phyloP scores from a whole-genome alignment of 495 filamentous ascomycete species.

The Cercophora sp. region DNA sequence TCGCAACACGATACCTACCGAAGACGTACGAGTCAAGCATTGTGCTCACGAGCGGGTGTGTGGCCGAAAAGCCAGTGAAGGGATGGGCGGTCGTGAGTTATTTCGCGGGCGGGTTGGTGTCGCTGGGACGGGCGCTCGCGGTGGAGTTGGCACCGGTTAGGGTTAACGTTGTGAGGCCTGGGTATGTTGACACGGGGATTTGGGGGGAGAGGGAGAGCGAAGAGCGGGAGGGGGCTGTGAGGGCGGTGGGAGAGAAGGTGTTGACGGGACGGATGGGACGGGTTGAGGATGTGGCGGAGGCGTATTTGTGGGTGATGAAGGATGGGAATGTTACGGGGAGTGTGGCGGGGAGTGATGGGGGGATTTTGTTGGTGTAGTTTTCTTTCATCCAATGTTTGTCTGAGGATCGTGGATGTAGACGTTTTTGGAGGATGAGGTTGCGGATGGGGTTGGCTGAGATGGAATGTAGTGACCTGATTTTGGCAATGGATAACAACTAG shows the following conservation, averaged over 20 bases:
- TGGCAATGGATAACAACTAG: no score
- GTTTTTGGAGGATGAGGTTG: not conserved
- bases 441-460: not conserved
- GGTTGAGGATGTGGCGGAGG: slow-evolving; percentile 59
- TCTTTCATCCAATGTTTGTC: not conserved
- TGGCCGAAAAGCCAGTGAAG: slow-evolving; percentile 40
- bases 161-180: slow-evolving; percentile 57
- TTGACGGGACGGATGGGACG: slow-evolving; percentile 45
- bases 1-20: slow-evolving; percentile 42
- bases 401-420: no score
- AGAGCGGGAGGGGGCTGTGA: slow-evolving; percentile 27
- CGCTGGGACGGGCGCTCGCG: slow-evolving; percentile 50
- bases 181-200: slow-evolving; percentile 49
- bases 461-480: no score
- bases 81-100: slow-evolving; percentile 45
- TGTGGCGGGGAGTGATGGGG: slow-evolving; percentile 17
- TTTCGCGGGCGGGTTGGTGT: slow-evolving; percentile 34
- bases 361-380: slow-evolving; percentile 11
- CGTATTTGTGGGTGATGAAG: slow-evolving; percentile 62
- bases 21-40: slow-evolving; percentile 40
- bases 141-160: slow-evolving; percentile 55
- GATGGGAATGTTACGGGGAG: slow-evolving; percentile 35
- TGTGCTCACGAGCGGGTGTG: slow-evolving; percentile 51
- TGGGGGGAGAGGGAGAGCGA: slow-evolving; percentile 32
- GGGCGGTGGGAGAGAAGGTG: slow-evolving; percentile 21